These are phyloP conservation scores for Naematelia aurantialba DNA, from an alignment of 768 basidiomycete species.

Conservation along the genomic window DNA sequence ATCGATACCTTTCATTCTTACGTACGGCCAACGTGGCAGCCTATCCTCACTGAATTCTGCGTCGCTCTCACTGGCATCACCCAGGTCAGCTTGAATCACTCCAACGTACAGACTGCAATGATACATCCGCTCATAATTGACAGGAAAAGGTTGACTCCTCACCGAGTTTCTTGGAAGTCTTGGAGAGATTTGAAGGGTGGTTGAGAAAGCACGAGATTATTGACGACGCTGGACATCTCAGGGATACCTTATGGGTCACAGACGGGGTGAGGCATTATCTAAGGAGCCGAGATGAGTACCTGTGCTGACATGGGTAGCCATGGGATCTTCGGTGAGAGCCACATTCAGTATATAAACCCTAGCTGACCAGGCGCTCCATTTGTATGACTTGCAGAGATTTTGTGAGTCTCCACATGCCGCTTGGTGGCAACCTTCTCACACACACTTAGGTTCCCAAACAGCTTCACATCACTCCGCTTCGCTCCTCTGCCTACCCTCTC, in stretches of 20 bases:
- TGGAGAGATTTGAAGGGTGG: conserved; percentile 64
- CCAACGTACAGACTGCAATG: background rate
- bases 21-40: conserved; percentile 82
- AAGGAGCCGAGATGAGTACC: background rate
- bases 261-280: conserved; percentile 40
- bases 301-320: conserved; percentile 22
- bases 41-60: conserved; percentile 76
- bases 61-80: conserved; percentile 83
- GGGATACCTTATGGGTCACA: conserved; percentile 45
- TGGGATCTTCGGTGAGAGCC: conserved; percentile 43
- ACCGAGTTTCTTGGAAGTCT: conserved; percentile 68
- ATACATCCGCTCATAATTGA: conserved; percentile 1
- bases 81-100: conserved; percentile 63
- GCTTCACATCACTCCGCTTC: conserved; percentile 43
- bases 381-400: conserved; percentile 35
- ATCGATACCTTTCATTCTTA: conserved; percentile 82
- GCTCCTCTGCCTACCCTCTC: conserved; percentile 25
- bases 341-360: background rate
- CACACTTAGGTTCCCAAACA: conserved; percentile 44
- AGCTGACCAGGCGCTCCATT: no score
- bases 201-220: conserved; percentile 69
- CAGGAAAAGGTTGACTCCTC: conserved; percentile 77
- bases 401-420: conserved; percentile 19
- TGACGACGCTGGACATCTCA: conserved; percentile 30
- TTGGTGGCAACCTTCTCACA: background rate